Evolutionary conservation across 1,284 basidiomycete genomes (phyloP).

Genomic region (Nidula niveotomentosa): DNA sequence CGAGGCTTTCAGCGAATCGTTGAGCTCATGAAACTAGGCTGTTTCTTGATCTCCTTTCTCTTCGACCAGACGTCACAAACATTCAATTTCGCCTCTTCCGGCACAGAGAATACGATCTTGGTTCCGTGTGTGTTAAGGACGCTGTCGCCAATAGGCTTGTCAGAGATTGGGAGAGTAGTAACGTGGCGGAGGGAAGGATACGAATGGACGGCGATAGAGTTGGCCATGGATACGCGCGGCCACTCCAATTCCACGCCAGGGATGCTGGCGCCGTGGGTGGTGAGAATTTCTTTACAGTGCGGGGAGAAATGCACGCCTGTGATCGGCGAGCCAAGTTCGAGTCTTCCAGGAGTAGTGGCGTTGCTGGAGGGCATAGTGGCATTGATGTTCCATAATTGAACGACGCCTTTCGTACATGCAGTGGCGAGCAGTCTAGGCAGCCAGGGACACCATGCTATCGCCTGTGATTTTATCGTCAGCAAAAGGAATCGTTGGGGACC

Average conservation of each 20-base stretch:
- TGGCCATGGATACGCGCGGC: constrained; percentile 25
- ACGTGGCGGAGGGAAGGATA: constrained; percentile 49
- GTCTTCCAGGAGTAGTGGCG: constrained; percentile 53
- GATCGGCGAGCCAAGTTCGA: constrained; percentile 69
- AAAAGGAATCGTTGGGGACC: constrained; percentile 6
- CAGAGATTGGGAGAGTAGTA: constrained; percentile 37
- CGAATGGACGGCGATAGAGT: constrained; percentile 56
- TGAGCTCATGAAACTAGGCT: constrained; percentile 32
- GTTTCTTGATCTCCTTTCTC: constrained; percentile 41
- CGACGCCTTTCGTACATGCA: constrained; percentile 73
- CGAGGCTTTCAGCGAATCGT: too few relatives aligned
- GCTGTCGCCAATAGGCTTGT: constrained; percentile 42
- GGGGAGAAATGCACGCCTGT: constrained; percentile 85
- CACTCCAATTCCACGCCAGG: constrained; percentile 4
- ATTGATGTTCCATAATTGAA: constrained; percentile 26
- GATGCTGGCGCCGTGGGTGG: background rate
- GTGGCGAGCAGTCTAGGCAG: constrained; percentile 81
- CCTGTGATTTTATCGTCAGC: constrained; percentile 41
- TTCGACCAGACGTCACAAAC: constrained; percentile 59
- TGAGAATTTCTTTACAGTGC: constrained; percentile 69
- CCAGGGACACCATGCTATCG: constrained; percentile 86
- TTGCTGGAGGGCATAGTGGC: constrained; percentile 46
- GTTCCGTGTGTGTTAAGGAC: constrained; percentile 46
- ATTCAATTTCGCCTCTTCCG: constrained; percentile 47
- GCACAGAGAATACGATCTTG: constrained; percentile 45